Conservation (phyloP, 768 basidiomycete genomes). For the Podaxis sp. region DNA sequence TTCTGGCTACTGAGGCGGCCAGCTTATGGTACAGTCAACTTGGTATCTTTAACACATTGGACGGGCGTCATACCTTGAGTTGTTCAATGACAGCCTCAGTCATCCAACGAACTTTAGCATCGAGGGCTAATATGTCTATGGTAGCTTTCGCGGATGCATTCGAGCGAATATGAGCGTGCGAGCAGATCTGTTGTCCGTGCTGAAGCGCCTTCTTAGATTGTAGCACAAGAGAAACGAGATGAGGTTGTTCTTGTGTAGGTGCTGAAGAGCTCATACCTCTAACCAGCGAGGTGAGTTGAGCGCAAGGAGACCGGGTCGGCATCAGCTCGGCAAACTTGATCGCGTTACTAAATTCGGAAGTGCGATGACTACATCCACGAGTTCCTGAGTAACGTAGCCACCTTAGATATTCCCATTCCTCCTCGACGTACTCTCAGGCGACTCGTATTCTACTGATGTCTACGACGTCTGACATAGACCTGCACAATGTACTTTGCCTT, state of each 20-base stretch:
- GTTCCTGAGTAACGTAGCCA: not conserved
- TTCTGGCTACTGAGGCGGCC: slow-evolving; percentile 71
- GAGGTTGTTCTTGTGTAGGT: slow-evolving; percentile 45
- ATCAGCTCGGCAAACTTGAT: not conserved
- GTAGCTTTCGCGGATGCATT: slow-evolving; percentile 64
- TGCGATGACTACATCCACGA: not conserved
- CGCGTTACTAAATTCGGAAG: not conserved
- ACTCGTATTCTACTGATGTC: not conserved
- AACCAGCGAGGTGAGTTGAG: not conserved
- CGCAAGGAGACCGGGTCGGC: not conserved
- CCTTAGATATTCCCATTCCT: not conserved
- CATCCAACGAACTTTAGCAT: slow-evolving; percentile 81
- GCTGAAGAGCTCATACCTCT: slow-evolving; percentile 7
- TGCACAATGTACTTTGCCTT: slow-evolving; percentile 47
- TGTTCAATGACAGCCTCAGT: slow-evolving; percentile 74
- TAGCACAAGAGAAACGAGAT: slow-evolving; percentile 72
- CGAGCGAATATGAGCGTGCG: slow-evolving; percentile 61
- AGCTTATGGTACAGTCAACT: slow-evolving; percentile 42
- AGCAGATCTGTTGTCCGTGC: slow-evolving; percentile 75
- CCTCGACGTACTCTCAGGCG: not conserved
- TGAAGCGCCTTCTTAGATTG: slow-evolving; percentile 84
- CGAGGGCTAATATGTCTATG: slow-evolving; percentile 72
- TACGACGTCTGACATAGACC: slow-evolving; percentile 16
- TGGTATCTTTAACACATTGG: not conserved
- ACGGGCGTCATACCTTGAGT: slow-evolving; percentile 53